A percentile compares a stretch with the other conserved stretches of the same genome.
Evolutionary conservation across 1,284 basidiomycete genomes (phyloP).

Genomic region (Paramarasmius palmivorus): DNA sequence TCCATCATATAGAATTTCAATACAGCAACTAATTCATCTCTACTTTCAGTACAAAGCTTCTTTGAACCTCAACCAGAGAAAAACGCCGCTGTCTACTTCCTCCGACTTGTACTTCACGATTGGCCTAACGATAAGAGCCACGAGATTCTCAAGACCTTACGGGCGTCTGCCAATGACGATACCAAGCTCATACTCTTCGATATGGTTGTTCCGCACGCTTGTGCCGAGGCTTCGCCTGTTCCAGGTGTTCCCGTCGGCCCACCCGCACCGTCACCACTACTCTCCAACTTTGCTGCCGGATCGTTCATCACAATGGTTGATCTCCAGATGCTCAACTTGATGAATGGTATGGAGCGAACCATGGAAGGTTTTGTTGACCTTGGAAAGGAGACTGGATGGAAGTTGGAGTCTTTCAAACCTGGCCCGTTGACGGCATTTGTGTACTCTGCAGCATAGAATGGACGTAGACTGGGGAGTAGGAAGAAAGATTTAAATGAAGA

Average conservation of each 20-base stretch:
- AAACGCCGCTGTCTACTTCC: slow-evolving; percentile 23
- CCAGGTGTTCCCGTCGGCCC: not conserved
- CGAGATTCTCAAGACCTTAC: slow-evolving; percentile 23
- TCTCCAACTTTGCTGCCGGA: slow-evolving; percentile 5
- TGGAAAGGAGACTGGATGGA: slow-evolving; percentile 9
- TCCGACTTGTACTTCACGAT: slow-evolving; percentile 25
- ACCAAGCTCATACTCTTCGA: slow-evolving; percentile 27
- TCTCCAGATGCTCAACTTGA: slow-evolving; percentile 3
- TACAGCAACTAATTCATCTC: not conserved
- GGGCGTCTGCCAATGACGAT: slow-evolving; percentile 17
- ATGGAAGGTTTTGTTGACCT: slow-evolving; percentile 6
- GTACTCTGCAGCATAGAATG: not conserved
- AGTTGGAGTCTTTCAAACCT: slow-evolving; percentile 6
- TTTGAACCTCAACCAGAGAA: slow-evolving; percentile 23
- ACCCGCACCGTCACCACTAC: not conserved
- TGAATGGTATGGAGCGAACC: slow-evolving; percentile 8
- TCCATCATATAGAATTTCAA: not conserved
- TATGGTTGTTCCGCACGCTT: slow-evolving; percentile 3
- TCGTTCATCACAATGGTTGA: not conserved
- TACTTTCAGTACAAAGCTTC: slow-evolving; percentile 25
- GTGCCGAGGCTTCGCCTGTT: not conserved
- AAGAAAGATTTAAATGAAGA: no score
- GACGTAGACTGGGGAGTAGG: no score
- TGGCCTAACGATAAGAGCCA: slow-evolving; percentile 21
- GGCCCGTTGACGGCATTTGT: slow-evolving; percentile 2